Evolutionary conservation across 331 rosid species (phyloP).

Genomic region (Spiraea crenata): DNA sequence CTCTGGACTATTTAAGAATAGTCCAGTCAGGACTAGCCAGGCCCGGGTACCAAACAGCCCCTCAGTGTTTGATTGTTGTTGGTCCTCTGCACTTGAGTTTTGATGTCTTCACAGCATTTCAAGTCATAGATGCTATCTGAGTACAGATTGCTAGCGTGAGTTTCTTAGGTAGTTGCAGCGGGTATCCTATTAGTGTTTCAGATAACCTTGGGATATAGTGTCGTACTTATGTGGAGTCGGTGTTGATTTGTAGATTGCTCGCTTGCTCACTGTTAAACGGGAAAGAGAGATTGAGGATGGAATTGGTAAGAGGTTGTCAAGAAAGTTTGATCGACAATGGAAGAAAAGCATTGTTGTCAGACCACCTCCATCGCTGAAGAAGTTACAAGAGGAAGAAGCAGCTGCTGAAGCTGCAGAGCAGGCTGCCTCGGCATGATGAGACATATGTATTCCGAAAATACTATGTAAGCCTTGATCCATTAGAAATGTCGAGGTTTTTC

Average conservation of each 20-base stretch:
- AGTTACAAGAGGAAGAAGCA: conserved; percentile 65
- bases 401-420: conserved; percentile 44
- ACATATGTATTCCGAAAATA: not conserved
- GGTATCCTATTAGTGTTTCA: not conserved
- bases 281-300: conserved; percentile 95
- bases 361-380: conserved; percentile 73
- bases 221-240: conserved; percentile 15
- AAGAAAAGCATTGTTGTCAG: conserved; percentile 73
- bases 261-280: conserved; percentile 85
- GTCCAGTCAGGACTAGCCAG: too few relatives aligned
- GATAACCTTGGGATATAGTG: not conserved
- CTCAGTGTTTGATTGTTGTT: not conserved
- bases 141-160: not conserved
- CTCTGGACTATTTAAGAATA: too few relatives aligned
- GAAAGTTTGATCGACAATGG: conserved; percentile 85
- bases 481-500: not conserved
- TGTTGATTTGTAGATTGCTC: conserved; percentile 60
- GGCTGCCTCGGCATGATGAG: conserved; percentile 27
- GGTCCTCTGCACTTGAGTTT: not conserved
- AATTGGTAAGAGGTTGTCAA: conserved; percentile 71
- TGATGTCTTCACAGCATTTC: not conserved
- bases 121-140: conserved; percentile 1
- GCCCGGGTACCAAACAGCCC: too few relatives aligned
- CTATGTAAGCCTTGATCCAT: conserved; percentile 10
- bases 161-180: not conserved